Base-by-base conservation (phyloP, 345 rosid species). In the Zanthoxylum bungeanum region DNA sequence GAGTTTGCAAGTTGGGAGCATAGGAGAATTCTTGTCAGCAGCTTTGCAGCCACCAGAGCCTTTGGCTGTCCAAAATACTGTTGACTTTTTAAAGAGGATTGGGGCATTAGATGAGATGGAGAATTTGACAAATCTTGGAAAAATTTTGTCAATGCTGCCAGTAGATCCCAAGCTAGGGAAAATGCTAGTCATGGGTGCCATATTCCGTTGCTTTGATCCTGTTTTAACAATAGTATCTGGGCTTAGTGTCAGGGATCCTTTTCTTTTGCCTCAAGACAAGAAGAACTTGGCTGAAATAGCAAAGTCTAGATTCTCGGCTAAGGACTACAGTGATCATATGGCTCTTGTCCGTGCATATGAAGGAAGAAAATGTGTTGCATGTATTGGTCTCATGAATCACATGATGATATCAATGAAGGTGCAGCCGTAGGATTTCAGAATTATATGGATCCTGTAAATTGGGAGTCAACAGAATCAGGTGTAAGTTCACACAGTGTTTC, bases 341-440 rank as follows among this genome's bases (percentile, higher is more conserved):
- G 99, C 99, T 31, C 93, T 95, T 25, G 99, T 95, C 12, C 99
- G 98, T 56, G 99, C 99, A 64, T 95, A 91, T 66, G 99, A 95
- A 83, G 99, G 99, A 53, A 92, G 99, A 98, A 95, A 95, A 86
- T n/a, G n/a, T n/a, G n/a, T n/a, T n/a, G n/a, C n/a, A n/a, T n/a
- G n/a, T n/a, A n/a, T n/a, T n/a, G n/a, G n/a, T n/a, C n/a, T n/a
- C n/a, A n/a, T n/a, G n/a, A n/a, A n/a, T n/a, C n/a, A n/a, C n/a
- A n/a, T n/a, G n/a, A n/a, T n/a, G n/a, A n/a, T n/a, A n/a, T n/a
- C n/a, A n/a, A n/a, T n/a, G n/a, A n/a, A n/a, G n/a, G n/a, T n/a
- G n/a, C n/a, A n/a, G n/a, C n/a, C n/a, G n/a, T n/a, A n/a, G n/a
- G n/a, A n/a, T n/a, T n/a, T n/a, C n/a, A n/a, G n/a, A n/a, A n/a